These are phyloP conservation scores for Colletotrichum graminicola DNA, from an alignment of 2,329 filamentous ascomycete species.

Conservation along the genomic window DNA sequence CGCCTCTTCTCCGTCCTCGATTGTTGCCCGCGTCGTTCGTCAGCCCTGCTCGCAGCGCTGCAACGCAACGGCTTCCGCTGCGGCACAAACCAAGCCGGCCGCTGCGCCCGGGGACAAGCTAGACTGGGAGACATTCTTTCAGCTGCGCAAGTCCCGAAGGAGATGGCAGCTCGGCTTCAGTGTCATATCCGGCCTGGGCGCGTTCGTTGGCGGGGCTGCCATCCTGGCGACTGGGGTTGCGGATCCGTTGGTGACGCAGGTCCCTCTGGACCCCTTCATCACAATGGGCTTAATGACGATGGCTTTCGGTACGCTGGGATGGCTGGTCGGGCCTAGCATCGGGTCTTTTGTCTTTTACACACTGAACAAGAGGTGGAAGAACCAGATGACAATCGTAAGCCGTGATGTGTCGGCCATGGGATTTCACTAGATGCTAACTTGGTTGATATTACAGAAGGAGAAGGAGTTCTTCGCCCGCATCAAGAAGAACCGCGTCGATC, in stretches of 20 bases:
- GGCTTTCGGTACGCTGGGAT: constrained; percentile 83
- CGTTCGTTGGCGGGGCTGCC: constrained; percentile 73
- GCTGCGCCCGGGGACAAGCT: constrained; percentile 55
- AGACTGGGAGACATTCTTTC: constrained; percentile 94
- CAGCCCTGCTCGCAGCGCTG: constrained; percentile 40
- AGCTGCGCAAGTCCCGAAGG: constrained; percentile 86
- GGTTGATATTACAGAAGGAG: constrained; percentile 75
- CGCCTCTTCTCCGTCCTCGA: constrained; percentile 40
- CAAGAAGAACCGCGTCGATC: constrained; percentile 92
- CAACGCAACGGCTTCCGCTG: constrained; percentile 33
- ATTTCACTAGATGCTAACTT: constrained; percentile 16
- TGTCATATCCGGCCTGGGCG: constrained; percentile 71
- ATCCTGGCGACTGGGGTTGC: constrained; percentile 78
- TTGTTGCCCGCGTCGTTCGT: constrained; percentile 44
- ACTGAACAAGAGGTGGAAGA: constrained; percentile 77
- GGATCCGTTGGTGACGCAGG: constrained; percentile 76
- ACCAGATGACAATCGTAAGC: constrained; percentile 77
- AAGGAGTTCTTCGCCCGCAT: constrained; percentile 92
- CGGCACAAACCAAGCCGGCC: constrained; percentile 40
- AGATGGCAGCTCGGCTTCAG: constrained; percentile 86
- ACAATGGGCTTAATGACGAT: constrained; percentile 85
- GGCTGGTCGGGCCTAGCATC: constrained; percentile 86
- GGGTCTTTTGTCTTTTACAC: constrained; percentile 85
- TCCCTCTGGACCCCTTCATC: constrained; percentile 90
- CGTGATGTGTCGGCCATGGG: no score